A percentile compares a stretch with the other conserved stretches of the same genome.
Conservation (phyloP, 2,329 filamentous ascomycete genomes). For the Cylindrodendrum hubeiense region DNA sequence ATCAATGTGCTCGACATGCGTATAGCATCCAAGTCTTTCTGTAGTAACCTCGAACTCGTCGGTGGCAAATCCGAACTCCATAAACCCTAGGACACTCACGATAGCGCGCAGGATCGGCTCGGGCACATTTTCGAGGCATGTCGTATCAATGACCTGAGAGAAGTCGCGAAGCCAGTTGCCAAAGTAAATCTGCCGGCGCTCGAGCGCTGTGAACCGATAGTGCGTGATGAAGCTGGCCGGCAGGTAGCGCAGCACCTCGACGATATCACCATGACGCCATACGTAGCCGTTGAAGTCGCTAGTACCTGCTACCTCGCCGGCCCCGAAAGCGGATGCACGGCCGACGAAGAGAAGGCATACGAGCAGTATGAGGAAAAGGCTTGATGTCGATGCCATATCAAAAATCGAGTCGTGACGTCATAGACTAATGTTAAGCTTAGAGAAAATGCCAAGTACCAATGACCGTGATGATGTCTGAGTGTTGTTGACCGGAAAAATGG, state of each 20-base stretch:
- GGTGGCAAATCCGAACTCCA: slow-evolving; percentile 88
- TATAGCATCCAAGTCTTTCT: slow-evolving; percentile 85
- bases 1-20: slow-evolving; percentile 80
- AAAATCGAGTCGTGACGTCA: slow-evolving; percentile 28
- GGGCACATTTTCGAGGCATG: slow-evolving; percentile 90
- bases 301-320: slow-evolving; percentile 51
- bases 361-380: slow-evolving; percentile 33
- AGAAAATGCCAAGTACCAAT: too few species aligned
- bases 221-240: slow-evolving; percentile 53
- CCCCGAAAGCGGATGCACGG: slow-evolving; percentile 52
- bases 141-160: slow-evolving; percentile 93
- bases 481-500: too few species aligned
- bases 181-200: slow-evolving; percentile 77
- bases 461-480: too few species aligned
- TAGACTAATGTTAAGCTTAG: too few species aligned
- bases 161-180: slow-evolving; percentile 97
- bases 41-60: slow-evolving; percentile 87
- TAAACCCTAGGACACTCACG: slow-evolving; percentile 89
- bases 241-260: slow-evolving; percentile 52
- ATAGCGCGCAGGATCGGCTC: slow-evolving; percentile 91
- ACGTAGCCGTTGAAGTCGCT: slow-evolving; percentile 56
- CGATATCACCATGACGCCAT: slow-evolving; percentile 56
- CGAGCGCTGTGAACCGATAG: slow-evolving; percentile 53
- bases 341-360: slow-evolving; percentile 44
- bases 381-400: slow-evolving; percentile 34